Percentiles rank a stretch among this genome's conserved stretches.
Evolutionary conservation across 768 basidiomycete genomes (phyloP).

Genomic region (Lactarius indigo): DNA sequence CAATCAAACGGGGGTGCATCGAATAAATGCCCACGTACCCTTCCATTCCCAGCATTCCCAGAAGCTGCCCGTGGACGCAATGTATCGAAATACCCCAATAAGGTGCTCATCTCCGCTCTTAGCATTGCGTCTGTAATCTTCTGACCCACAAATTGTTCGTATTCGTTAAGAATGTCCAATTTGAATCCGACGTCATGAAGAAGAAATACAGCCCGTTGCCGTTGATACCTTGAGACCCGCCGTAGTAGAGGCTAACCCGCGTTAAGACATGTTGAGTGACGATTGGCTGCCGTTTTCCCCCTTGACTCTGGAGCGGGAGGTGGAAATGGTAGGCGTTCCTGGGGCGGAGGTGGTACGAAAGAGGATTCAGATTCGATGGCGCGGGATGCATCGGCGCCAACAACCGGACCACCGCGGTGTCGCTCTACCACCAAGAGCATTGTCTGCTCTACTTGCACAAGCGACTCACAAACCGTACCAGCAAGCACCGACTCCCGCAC

Average conservation of each 20-base stretch:
- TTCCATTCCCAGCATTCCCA: background rate
- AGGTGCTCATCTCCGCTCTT: background rate
- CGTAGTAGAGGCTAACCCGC: background rate
- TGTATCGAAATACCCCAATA: background rate
- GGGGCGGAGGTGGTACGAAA: background rate
- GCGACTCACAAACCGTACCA: slow-evolving; percentile 28
- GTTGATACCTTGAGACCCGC: background rate
- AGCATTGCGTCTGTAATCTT: slow-evolving; percentile 3
- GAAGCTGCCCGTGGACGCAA: background rate
- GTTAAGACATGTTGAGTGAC: slow-evolving; percentile 6
- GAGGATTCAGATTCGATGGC: slow-evolving; percentile 11
- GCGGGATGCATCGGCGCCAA: background rate
- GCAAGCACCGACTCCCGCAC: slow-evolving; percentile 29
- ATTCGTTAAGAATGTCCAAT: slow-evolving; percentile 1
- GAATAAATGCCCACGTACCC: background rate
- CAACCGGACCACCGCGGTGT: slow-evolving; percentile 30
- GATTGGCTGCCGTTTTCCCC: slow-evolving; percentile 2
- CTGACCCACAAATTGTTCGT: background rate
- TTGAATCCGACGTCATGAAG: background rate
- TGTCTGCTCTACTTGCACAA: slow-evolving; percentile 35
- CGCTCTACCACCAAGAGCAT: slow-evolving; percentile 49
- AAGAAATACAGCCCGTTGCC: slow-evolving; percentile 7
- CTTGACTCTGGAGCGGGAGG: background rate
- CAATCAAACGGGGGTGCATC: background rate
- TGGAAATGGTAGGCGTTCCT: background rate